Evolutionary conservation across 2,329 filamentous ascomycete species (phyloP).

Genomic region (Aspergillus sergii): DNA sequence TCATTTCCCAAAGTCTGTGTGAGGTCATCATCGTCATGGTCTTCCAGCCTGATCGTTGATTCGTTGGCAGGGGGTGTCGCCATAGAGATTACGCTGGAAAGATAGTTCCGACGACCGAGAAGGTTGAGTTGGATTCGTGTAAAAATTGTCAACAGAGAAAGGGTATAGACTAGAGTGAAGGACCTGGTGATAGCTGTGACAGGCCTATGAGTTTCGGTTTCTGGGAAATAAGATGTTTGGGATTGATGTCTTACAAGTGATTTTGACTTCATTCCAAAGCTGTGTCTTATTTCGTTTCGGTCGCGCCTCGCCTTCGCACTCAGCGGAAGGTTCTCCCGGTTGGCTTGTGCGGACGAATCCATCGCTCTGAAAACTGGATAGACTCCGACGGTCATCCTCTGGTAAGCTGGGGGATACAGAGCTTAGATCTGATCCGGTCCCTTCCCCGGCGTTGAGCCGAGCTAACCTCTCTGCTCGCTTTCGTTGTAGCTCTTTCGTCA

Average conservation of each 20-base stretch:
- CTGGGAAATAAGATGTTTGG: neutral
- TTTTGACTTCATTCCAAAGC: slow-evolving; percentile 96
- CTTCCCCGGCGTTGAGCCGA: slow-evolving; percentile 58
- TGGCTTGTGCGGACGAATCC: slow-evolving; percentile 84
- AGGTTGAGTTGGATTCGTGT: slow-evolving; percentile 97
- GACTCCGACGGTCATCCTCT: slow-evolving; percentile 81
- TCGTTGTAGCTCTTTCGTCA: slow-evolving; percentile 90
- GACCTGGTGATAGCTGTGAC: slow-evolving; percentile 78
- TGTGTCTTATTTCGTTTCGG: slow-evolving; percentile 84
- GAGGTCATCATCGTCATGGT: slow-evolving; percentile 90
- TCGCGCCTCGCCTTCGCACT: slow-evolving; percentile 48
- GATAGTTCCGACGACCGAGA: slow-evolving; percentile 89
- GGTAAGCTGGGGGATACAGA: slow-evolving; percentile 68
- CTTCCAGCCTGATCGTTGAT: slow-evolving; percentile 83
- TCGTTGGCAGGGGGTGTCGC: slow-evolving; percentile 73
- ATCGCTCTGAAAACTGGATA: slow-evolving; percentile 75
- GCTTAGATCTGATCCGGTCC: slow-evolving; percentile 58
- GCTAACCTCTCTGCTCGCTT: slow-evolving; percentile 78
- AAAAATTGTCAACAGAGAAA: slow-evolving; percentile 85
- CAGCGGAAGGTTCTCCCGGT: slow-evolving; percentile 59
- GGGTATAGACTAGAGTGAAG: slow-evolving; percentile 88
- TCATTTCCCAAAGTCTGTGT: slow-evolving; percentile 87
- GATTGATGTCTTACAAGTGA: slow-evolving; percentile 68
- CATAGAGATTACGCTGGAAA: slow-evolving; percentile 90
- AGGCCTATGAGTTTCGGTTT: slow-evolving; percentile 15